Conservation (phyloP, 169 alveolate genomes). For the Plasmodium gallinaceum region DNA sequence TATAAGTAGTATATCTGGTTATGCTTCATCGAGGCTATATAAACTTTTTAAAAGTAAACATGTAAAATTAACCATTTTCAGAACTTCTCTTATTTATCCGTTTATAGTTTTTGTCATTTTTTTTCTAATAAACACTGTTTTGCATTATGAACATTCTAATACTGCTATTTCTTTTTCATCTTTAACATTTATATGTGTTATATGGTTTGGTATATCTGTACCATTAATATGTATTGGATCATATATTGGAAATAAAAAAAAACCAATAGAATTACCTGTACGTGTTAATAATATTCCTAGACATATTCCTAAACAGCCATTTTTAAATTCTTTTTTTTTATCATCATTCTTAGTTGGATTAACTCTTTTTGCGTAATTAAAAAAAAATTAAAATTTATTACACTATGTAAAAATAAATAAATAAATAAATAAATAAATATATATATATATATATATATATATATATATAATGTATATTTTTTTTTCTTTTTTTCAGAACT, state of each 20-base stretch:
- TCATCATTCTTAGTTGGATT: constrained; percentile 86
- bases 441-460: neutral
- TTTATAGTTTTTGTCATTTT: constrained; percentile 24
- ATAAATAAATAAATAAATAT: neutral
- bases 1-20: constrained; percentile 92
- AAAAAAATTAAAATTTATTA: neutral
- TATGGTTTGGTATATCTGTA: constrained; percentile 88
- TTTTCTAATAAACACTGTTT: constrained; percentile 34
- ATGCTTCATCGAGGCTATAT: constrained; percentile 86
- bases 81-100: constrained; percentile 44
- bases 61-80: constrained; percentile 10
- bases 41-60: constrained; percentile 81
- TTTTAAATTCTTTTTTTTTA: constrained; percentile 83
- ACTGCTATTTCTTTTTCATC: constrained; percentile 63
- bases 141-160: constrained; percentile 57
- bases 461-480: neutral
- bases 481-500: constrained; percentile 61
- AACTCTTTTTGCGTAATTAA: constrained; percentile 84
- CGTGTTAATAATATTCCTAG: constrained; percentile 91
- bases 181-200: constrained; percentile 35
- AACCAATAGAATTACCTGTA: constrained; percentile 87
- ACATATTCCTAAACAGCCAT: constrained; percentile 88
- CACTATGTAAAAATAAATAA: neutral
- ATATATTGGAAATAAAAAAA: constrained; percentile 86
- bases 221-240: constrained; percentile 86